Conservation (phyloP, 495 filamentous ascomycete species). For the Talaromyces proteolyticus region DNA sequence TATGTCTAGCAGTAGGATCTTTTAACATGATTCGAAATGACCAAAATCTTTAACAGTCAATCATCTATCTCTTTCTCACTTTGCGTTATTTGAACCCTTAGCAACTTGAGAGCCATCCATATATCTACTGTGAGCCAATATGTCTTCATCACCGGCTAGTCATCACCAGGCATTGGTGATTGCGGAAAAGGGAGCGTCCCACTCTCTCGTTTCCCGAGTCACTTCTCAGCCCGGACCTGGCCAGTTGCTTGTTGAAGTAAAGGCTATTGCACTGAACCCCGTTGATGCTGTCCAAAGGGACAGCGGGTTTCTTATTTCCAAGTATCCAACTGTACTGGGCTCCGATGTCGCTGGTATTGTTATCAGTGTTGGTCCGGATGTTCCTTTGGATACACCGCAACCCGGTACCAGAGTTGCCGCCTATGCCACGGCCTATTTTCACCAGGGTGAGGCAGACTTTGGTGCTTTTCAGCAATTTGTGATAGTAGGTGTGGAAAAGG, state of each 20-base stretch:
- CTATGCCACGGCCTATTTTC: constrained; percentile 15
- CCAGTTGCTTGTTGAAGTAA: constrained; percentile 37
- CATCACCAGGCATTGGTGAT: constrained; percentile 22
- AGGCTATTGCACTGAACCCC: constrained; percentile 43
- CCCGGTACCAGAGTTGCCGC: constrained; percentile 32
- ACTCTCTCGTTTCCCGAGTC: constrained; percentile 14
- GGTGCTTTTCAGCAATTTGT: constrained; percentile 35
- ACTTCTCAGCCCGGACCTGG: constrained; percentile 27
- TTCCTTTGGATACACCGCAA: constrained; percentile 15
- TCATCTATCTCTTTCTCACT: no score
- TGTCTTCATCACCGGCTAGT: not conserved
- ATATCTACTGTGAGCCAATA: no score
- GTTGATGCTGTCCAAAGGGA: constrained; percentile 30
- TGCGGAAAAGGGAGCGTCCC: constrained; percentile 12
- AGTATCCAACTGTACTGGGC: constrained; percentile 36
- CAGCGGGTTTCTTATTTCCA: constrained; percentile 18
- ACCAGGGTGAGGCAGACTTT: constrained; percentile 22
- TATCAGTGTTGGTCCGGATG: constrained; percentile 23
- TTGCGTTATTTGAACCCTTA: no score
- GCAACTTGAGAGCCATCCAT: no score
- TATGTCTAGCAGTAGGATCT: no score
- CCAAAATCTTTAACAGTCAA: no score
- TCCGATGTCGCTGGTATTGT: constrained; percentile 36
- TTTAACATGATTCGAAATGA: no score
- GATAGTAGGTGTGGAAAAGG: constrained; percentile 16